A percentile compares a stretch with the other conserved stretches of the same genome.
phyloP scores from a whole-genome alignment of 768 basidiomycete species.

The Pleurotus sapidus region DNA sequence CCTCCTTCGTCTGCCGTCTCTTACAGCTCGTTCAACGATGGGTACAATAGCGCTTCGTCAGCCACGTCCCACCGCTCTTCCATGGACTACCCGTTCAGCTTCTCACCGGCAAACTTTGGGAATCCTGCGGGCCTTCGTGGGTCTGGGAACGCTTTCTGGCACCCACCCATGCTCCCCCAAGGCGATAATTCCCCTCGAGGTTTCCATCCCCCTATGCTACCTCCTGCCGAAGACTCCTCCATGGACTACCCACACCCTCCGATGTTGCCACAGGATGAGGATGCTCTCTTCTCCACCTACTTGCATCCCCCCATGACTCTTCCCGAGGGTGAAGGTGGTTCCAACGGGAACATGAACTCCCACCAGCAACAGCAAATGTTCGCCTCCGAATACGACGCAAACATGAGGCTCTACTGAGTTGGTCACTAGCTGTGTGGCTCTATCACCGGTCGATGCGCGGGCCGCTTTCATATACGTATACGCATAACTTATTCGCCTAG shows the following conservation, averaged over 20 bases:
- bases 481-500: neutral
- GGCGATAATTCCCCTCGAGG: conserved; percentile 50
- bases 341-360: conserved; percentile 4
- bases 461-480: neutral
- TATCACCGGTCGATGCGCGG: conserved; percentile 2
- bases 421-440: neutral
- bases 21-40: conserved; percentile 58
- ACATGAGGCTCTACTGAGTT: conserved; percentile 7
- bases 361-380: conserved; percentile 11
- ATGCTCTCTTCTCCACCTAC: conserved; percentile 49
- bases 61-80: conserved; percentile 48
- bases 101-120: conserved; percentile 41
- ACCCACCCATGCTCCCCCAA: conserved; percentile 70
- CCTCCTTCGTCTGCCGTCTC: conserved; percentile 64
- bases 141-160: conserved; percentile 69
- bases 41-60: conserved; percentile 57
- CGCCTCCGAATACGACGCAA: conserved; percentile 10
- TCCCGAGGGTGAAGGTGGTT: conserved; percentile 28
- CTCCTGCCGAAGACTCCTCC: conserved; percentile 52
- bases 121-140: conserved; percentile 45
- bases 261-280: conserved; percentile 62
- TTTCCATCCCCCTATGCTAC: conserved; percentile 72
- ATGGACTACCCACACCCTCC: conserved; percentile 75
- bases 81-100: conserved; percentile 65
- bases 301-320: conserved; percentile 44